Conservation (phyloP, 1,284 basidiomycete species). For the Tilletia caries region DNA sequence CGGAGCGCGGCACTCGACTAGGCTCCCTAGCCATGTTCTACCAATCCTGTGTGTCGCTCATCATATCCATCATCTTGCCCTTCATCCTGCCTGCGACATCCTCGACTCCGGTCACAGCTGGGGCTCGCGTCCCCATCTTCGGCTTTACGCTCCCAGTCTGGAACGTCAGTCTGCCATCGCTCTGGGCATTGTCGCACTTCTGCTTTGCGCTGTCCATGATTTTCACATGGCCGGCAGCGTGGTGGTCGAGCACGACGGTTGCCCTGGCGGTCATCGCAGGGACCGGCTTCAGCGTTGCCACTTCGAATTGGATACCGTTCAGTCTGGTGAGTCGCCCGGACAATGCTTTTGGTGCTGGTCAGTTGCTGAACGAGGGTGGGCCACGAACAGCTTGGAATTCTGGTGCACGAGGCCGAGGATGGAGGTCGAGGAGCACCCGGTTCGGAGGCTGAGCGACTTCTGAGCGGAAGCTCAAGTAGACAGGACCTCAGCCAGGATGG, state of each 20-base stretch:
- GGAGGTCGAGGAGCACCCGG: not conserved
- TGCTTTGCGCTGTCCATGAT: constrained; percentile 35
- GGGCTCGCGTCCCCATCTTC: not conserved
- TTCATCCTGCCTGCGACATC: not conserved
- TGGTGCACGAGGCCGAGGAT: constrained; percentile 21
- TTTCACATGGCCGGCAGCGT: constrained; percentile 34
- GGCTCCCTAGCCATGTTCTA: constrained; percentile 15
- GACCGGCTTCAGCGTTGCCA: constrained; percentile 59
- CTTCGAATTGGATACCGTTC: constrained; percentile 58
- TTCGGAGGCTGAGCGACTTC: not conserved
- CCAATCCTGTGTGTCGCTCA: not conserved
- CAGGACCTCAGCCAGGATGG: not conserved
- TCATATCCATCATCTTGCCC: constrained; percentile 5
- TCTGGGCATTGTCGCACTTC: constrained; percentile 41
- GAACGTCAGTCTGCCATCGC: constrained; percentile 24
- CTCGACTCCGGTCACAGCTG: not conserved
- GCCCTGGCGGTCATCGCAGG: constrained; percentile 58
- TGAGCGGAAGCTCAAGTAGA: not conserved
- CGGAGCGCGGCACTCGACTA: constrained; percentile 7
- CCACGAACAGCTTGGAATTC: constrained; percentile 25
- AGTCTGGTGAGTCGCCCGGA: constrained; percentile 53
- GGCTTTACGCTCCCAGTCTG: not conserved
- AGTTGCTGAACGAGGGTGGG: too few relatives aligned
- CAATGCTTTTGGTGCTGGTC: too few relatives aligned
- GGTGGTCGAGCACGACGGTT: constrained; percentile 45